phyloP scores from a whole-genome alignment of 495 filamentous ascomycete species.

The Cairneyella variabilis region DNA sequence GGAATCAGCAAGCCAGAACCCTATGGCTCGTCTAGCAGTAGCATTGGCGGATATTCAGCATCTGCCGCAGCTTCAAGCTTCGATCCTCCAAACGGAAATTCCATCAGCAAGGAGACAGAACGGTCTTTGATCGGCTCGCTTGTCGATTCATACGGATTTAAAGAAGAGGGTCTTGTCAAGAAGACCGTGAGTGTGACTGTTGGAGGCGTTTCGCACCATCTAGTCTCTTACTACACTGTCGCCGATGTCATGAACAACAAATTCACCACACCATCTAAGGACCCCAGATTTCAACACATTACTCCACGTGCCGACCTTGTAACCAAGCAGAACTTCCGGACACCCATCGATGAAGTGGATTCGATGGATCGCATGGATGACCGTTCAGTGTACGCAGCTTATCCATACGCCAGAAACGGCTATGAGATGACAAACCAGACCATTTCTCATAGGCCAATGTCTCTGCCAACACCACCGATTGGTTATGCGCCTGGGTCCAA shows the following conservation, averaged over 20 bases:
- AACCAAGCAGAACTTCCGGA: slow-evolving; percentile 66
- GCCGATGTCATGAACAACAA: slow-evolving; percentile 63
- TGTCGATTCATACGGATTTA: slow-evolving; percentile 84
- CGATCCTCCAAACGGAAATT: slow-evolving; percentile 32
- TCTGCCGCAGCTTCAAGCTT: slow-evolving; percentile 33
- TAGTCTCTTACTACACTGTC: slow-evolving; percentile 85
- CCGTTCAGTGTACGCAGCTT: slow-evolving; percentile 24
- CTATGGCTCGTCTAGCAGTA: slow-evolving; percentile 13
- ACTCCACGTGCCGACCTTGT: slow-evolving; percentile 55
- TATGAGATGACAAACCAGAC: slow-evolving; percentile 25
- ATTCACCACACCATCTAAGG: slow-evolving; percentile 59
- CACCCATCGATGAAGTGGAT: slow-evolving; percentile 57
- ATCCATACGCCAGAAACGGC: slow-evolving; percentile 15
- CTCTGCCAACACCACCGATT: slow-evolving; percentile 22
- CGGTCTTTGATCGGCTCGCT: slow-evolving; percentile 76
- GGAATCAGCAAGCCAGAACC: slow-evolving; percentile 23
- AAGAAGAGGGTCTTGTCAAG: slow-evolving; percentile 78
- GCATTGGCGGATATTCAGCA: slow-evolving; percentile 19
- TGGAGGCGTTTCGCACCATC: slow-evolving; percentile 65
- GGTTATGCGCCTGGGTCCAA: slow-evolving; percentile 8
- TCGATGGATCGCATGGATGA: slow-evolving; percentile 37
- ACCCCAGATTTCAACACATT: slow-evolving; percentile 50
- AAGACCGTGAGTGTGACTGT: slow-evolving; percentile 84
- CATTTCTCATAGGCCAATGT: slow-evolving; percentile 20
- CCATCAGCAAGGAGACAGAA: slow-evolving; percentile 41